A percentile compares a stretch with the other conserved stretches of the same genome.
Evolutionary conservation across 768 basidiomycete species (phyloP).

Genomic region (Leccinellum albellum): DNA sequence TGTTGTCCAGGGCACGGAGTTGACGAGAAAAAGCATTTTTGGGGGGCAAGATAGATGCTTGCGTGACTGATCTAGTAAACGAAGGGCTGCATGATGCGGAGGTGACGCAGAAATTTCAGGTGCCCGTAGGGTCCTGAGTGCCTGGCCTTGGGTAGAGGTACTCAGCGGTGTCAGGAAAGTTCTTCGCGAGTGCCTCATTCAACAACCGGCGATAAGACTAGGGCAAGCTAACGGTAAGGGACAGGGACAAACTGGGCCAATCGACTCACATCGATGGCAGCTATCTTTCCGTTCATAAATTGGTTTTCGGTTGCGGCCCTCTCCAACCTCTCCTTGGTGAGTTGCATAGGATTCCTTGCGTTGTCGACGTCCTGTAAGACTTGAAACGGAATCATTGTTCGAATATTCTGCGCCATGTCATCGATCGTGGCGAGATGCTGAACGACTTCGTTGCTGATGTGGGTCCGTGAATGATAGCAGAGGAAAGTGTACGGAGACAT

Average conservation of each 20-base stretch:
- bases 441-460: constrained; percentile 70
- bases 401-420: constrained; percentile 57
- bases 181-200: constrained; percentile 66
- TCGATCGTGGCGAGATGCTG: constrained; percentile 64
- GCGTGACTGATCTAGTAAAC: neutral
- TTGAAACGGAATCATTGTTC: constrained; percentile 70
- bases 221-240: constrained; percentile 3
- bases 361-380: constrained; percentile 77
- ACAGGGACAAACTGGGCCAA: neutral
- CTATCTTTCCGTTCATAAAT: constrained; percentile 87
- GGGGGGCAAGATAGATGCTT: neutral
- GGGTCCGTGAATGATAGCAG: neutral
- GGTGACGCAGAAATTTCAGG: constrained; percentile 2
- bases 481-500: constrained; percentile 18
- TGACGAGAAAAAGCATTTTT: neutral
- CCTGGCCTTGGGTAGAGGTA: constrained; percentile 17
- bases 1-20: constrained; percentile 7
- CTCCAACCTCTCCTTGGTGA: constrained; percentile 77
- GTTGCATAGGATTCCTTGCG: constrained; percentile 73
- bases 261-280: constrained; percentile 61
- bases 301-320: constrained; percentile 86
- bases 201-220: constrained; percentile 69
- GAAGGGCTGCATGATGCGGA: neutral
- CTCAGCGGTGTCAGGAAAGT: constrained; percentile 55
- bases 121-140: constrained; percentile 8